Base-by-base conservation (phyloP, 139 green algal species). In the Ostreobium quekettii region DNA sequence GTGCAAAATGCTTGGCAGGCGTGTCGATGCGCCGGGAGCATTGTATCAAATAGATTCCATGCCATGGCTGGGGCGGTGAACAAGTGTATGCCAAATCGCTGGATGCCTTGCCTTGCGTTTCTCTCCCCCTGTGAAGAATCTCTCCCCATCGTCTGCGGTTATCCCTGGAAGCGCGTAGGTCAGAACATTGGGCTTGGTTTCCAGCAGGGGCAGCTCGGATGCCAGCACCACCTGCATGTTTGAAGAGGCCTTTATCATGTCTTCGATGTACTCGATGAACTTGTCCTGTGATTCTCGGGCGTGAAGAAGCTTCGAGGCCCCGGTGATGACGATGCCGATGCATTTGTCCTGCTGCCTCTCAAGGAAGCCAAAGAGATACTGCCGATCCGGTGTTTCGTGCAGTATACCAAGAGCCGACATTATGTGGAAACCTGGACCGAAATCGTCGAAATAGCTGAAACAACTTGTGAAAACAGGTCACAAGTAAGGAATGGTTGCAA, bases 361-460 rank as follows among this genome's bases (percentile, higher is more conserved):
- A 39, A 66, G 59, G 30, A 66, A 66, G 28, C 59, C 59, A 39
- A 47, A 31, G 5, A 66, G 30, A 42, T 39, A 46, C 32, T 66
- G 28, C 19, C 29, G 28, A 66, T 66, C 59, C 5, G 19, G 24
- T 30, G 30, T 8, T 19, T 66, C 59, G 7, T 19, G 32, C 26
- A 66, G 7, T 28, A 66, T 30, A n/a, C 59, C 59, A 11, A 66
- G 29, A 11, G 29, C 22, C 7, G 6, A n/a, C 59, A 66, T 66
- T 6, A 66, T 66, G 5, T 66, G 59, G 32, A 39, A 66, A 42
- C 59, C 59, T 66, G 19, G 15, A n/a, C n/a, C n/a, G n/a, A n/a
- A n/a, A n/a, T n/a, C n/a, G n/a, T n/a, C n/a, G n/a, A n/a, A n/a
- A n/a, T n/a, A n/a, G n/a, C n/a, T n/a, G n/a, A n/a, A n/a, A n/a